Evolutionary conservation across 352 stramenopile species (phyloP), one percentile per base, ranked within the genome.

Genomic region (Pythium rishiriense): DNA sequence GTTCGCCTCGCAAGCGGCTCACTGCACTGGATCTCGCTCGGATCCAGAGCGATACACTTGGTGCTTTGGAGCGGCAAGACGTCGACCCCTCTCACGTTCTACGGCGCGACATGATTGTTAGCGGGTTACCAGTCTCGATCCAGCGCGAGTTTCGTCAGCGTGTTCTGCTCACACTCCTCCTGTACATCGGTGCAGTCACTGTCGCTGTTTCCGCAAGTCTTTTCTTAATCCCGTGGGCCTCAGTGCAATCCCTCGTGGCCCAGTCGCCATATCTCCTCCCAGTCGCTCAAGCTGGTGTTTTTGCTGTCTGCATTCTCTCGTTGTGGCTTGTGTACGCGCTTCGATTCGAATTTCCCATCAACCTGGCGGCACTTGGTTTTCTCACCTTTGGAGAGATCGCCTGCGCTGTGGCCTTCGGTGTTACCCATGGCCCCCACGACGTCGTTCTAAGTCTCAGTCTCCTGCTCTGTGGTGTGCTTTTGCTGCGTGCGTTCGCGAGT

Each of bases 101-200:
- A 2, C 28, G 52, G 4, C 33, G 22, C 15, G 63, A 64, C 1
- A 12, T 66, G 2, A 17, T 71, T 11, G 53, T 73, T 19, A 39
- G 37, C 22, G 50, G 66, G 11, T 31, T 71, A 4, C 2, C 57
- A 0, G 0, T 29, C 4, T 17, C 57, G 8, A 60, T 70, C 41
- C 60, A 73, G 42, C 33, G 41, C 25, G 64, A 61, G 15, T 76
- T 76, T 33, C 69, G 66, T 0, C 58, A 68, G 12, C 66, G 55
- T 14, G 58, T 69, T 2, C 48, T 76, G 8, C 52, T 55, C 9
- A 5, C 33, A 15, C 15, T 73, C 14, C 0, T 64, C 21, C 1
- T 68, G 2, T 69, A 60, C 14, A 47, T 69, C 4, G 10, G 28
- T 15, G 15, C 19, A 0, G 8, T 53, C 21, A 45, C 37, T 1